A percentile compares a stretch with the other conserved stretches of the same genome.
Evolutionary conservation across 2,329 filamentous ascomycete genomes (phyloP).

Genomic region (Verticillium longisporum): DNA sequence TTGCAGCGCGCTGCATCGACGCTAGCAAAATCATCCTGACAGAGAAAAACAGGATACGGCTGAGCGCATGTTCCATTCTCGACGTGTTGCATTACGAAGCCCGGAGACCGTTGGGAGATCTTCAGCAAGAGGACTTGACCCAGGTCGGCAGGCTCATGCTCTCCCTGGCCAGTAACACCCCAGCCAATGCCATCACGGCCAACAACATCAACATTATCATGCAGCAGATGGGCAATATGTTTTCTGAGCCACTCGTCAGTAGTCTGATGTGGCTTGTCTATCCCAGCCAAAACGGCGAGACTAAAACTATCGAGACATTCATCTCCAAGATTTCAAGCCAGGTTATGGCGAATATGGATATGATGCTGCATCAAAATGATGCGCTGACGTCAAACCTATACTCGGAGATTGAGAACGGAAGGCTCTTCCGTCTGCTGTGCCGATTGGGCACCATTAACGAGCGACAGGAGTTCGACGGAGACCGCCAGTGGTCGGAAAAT

Average conservation of each 20-base stretch:
- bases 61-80: slow-evolving; percentile 82
- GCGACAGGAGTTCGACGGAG: slow-evolving; percentile 74
- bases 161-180: slow-evolving; percentile 67
- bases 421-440: slow-evolving; percentile 68
- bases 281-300: slow-evolving; percentile 45
- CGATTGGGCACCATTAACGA: slow-evolving; percentile 90
- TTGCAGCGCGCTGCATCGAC: slow-evolving; percentile 82
- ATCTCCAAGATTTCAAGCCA: slow-evolving; percentile 72
- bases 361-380: slow-evolving; percentile 72
- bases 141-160: slow-evolving; percentile 81
- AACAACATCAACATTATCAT: slow-evolving; percentile 63
- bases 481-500: slow-evolving; percentile 80
- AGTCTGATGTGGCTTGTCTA: slow-evolving; percentile 77
- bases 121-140: slow-evolving; percentile 82
- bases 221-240: slow-evolving; percentile 69
- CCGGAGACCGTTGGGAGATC: slow-evolving; percentile 59
- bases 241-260: slow-evolving; percentile 71
- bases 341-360: slow-evolving; percentile 68
- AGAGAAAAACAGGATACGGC: slow-evolving; percentile 79
- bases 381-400: slow-evolving; percentile 64
- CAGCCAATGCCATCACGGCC: slow-evolving; percentile 53
- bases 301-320: slow-evolving; percentile 74
- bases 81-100: slow-evolving; percentile 83
- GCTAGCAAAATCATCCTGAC: slow-evolving; percentile 85
- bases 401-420: slow-evolving; percentile 83